Conservation (phyloP, 139 green algal species). For the Raphidocelis subcapitata region DNA sequence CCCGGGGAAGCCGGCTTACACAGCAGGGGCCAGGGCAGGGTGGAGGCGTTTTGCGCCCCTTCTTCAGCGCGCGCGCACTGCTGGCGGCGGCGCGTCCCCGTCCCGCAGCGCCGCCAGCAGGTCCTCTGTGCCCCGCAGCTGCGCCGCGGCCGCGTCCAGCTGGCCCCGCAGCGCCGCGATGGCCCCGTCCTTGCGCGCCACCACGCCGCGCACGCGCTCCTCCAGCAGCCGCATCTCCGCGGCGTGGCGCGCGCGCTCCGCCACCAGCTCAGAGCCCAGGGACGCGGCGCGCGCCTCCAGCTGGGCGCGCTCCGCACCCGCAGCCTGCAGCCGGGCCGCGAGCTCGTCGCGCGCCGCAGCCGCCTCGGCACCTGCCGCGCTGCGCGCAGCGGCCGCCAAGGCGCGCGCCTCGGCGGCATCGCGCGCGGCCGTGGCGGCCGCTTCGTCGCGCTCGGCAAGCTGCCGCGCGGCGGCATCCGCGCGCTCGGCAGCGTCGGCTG, state of each 20-base stretch:
- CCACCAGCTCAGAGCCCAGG: constrained; percentile 1
- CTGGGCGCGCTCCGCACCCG: constrained; percentile 13
- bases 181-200: constrained; percentile 52
- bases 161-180: constrained; percentile 39
- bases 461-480: background rate
- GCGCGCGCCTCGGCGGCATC: background rate
- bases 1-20: too few species aligned
- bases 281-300: background rate
- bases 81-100: too few species aligned
- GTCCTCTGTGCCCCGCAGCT: constrained; percentile 48
- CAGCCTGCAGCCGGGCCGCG: constrained; percentile 5
- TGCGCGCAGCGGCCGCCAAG: constrained; percentile 1
- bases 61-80: too few species aligned
- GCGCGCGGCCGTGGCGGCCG: constrained; percentile 2
- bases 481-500: background rate
- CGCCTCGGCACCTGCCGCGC: constrained; percentile 9
- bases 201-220: constrained; percentile 26
- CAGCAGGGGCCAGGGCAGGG: too few species aligned
- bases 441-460: background rate
- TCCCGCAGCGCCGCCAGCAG: constrained; percentile 45
- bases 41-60: too few species aligned
- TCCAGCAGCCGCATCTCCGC: constrained; percentile 43
- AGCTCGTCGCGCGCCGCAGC: background rate
- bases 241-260: background rate
- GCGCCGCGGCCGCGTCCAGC: constrained; percentile 27